These are phyloP conservation scores for Sporothrix sp. DNA, from an alignment of 2,329 filamentous ascomycete species.

Conservation along the genomic window DNA sequence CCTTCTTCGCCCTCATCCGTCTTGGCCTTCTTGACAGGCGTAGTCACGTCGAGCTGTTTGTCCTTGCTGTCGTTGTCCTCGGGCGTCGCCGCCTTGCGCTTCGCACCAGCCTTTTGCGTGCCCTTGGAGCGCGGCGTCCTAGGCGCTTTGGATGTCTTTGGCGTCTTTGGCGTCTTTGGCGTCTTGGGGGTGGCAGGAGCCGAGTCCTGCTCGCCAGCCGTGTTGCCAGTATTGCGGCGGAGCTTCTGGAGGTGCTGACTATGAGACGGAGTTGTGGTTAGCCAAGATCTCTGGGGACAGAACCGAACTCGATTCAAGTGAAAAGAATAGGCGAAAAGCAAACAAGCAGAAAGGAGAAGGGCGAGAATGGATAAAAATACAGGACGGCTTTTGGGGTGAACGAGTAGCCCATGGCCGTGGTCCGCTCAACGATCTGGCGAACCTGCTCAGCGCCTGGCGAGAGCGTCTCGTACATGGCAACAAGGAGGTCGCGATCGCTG, in stretches of 20 bases:
- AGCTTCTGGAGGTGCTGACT: conserved; percentile 30
- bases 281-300: background rate
- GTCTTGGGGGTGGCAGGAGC: conserved; percentile 13
- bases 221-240: conserved; percentile 14
- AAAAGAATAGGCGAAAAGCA: background rate
- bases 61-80: conserved; percentile 8
- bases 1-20: background rate
- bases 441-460: conserved; percentile 21
- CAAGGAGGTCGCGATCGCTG: conserved; percentile 24
- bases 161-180: conserved; percentile 7
- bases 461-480: conserved; percentile 19
- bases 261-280: background rate
- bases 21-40: conserved; percentile 16
- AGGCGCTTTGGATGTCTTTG: no score
- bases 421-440: conserved; percentile 18
- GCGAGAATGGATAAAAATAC: conserved; percentile 16
- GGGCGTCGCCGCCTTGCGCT: conserved; percentile 11
- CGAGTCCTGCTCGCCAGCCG: conserved; percentile 15
- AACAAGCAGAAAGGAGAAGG: background rate
- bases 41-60: background rate
- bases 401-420: conserved; percentile 20
- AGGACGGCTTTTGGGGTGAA: conserved; percentile 24
- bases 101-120: conserved; percentile 6
- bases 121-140: no score
- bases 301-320: background rate